Base-by-base conservation (phyloP, 768 basidiomycete genomes). In the Xerocomus potaroensis region DNA sequence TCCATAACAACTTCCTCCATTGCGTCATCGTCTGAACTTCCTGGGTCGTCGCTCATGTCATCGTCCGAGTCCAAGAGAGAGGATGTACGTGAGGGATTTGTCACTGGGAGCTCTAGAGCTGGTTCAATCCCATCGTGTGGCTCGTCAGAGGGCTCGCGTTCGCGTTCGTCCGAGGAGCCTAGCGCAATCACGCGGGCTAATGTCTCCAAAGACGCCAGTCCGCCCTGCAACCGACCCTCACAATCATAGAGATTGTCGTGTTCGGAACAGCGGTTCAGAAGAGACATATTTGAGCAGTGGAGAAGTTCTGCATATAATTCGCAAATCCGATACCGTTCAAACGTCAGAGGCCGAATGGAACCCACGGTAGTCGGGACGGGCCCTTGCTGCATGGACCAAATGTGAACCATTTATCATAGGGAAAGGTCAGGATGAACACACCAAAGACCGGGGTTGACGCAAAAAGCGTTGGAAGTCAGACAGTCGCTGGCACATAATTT, bases 231-330 rank as follows among this genome's bases (percentile, higher is more conserved):
- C 22, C 89, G 80, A 16, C 95, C 95, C 43, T 90, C 81, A 1
- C 73, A 70, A 59, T 91, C 90, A 65, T 91, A 93, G n/a, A 83
- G 70, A 19, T 79, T 74, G 37, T 80, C 77, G 45, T 76, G 82
- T 38, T 85, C 82, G 0, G 78, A 61, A 1, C 79, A 68, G 9
- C 96, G 89, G 63, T 98, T 98, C 22, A 98, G 74, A 19, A 98
- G 78, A 5, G 89, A 84, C 95, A 99, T 98, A 60, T 96, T 98
- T 15, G 96, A 98, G 64, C 93, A 96, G 61, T 99, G 96, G 21
- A 98, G 71, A 5, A 99, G 80, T 63, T 99, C 96, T 16, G 95
- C 96, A 58, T 95, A 93, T 11, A 99, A 75, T 66, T 99, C 96
- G 68, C 92, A 90, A 57, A 98, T 92, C 9, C 95, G 83, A 67